Conservation (phyloP, 306 rosid species). For the Psophocarpus tetragonolobus region DNA sequence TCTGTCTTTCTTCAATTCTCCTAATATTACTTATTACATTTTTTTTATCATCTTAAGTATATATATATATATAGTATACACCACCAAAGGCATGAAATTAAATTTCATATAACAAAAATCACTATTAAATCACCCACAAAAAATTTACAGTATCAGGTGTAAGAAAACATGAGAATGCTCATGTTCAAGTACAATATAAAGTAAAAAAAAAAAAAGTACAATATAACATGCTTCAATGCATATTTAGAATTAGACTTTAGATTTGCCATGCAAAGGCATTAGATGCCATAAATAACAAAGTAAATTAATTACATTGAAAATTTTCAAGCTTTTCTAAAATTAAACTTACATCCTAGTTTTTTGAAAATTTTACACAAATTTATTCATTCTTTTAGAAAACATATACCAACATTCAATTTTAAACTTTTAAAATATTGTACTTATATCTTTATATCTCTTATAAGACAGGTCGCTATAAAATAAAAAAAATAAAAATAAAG, state of each 20-base stretch:
- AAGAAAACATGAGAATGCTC: background rate
- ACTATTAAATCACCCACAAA: background rate
- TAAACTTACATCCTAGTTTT: too few species aligned
- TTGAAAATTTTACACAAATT: too few species aligned
- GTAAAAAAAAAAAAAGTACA: too few species aligned
- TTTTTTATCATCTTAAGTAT: too few species aligned
- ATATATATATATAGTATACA: background rate
- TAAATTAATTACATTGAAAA: too few species aligned
- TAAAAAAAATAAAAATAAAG: too few species aligned
- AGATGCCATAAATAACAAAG: constrained; percentile 51
- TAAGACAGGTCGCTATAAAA: too few species aligned
- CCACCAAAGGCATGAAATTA: background rate
- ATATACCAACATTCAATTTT: too few species aligned
- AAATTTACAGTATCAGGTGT: background rate
- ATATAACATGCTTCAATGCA: background rate
- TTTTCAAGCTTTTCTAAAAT: too few species aligned
- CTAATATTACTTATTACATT: background rate
- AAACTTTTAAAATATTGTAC: too few species aligned
- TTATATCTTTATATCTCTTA: too few species aligned
- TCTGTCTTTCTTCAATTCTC: background rate
- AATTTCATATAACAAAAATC: background rate
- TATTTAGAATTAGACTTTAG: constrained; percentile 38
- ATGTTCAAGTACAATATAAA: background rate
- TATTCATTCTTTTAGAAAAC: too few species aligned
- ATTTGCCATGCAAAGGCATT: constrained; percentile 64